Evolutionary conservation across 2,329 filamentous ascomycete species (phyloP).

Genomic region (Colletotrichum australisinense): DNA sequence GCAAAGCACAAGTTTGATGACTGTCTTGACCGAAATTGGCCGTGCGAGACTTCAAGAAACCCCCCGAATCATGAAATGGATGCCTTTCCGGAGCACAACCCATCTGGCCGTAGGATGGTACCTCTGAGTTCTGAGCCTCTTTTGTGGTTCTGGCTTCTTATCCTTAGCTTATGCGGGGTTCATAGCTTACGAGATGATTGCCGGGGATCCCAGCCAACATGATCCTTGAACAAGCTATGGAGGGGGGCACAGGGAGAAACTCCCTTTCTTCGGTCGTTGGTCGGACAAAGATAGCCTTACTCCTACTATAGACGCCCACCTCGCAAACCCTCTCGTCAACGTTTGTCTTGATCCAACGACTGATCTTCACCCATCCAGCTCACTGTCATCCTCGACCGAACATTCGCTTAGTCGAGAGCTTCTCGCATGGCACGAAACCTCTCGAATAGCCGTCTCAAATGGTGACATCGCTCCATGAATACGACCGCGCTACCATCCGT

Average conservation of each 20-base stretch:
- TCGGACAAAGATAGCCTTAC: slow-evolving; percentile 10
- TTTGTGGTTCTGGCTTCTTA: background rate
- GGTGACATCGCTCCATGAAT: slow-evolving; percentile 9
- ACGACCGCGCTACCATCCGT: slow-evolving; percentile 9
- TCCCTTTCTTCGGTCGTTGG: slow-evolving; percentile 14
- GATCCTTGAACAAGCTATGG: slow-evolving; percentile 9
- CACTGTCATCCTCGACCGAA: background rate
- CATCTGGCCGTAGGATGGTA: no score
- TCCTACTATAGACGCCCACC: slow-evolving; percentile 3
- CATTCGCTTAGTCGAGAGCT: slow-evolving; percentile 1
- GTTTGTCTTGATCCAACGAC: background rate
- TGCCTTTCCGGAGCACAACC: background rate
- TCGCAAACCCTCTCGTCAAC: background rate
- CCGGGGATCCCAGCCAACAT: background rate
- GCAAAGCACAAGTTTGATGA: background rate
- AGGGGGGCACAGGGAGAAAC: background rate
- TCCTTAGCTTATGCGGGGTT: background rate
- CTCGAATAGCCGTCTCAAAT: background rate
- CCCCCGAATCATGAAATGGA: background rate
- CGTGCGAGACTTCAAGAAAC: background rate
- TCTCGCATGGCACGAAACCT: background rate
- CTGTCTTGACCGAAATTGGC: background rate
- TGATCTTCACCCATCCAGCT: background rate
- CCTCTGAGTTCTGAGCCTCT: background rate
- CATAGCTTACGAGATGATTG: background rate